These are phyloP conservation scores for Groenewaldozyma sp. DNA, from an alignment of 1,139 yeast species.

Conservation along the genomic window DNA sequence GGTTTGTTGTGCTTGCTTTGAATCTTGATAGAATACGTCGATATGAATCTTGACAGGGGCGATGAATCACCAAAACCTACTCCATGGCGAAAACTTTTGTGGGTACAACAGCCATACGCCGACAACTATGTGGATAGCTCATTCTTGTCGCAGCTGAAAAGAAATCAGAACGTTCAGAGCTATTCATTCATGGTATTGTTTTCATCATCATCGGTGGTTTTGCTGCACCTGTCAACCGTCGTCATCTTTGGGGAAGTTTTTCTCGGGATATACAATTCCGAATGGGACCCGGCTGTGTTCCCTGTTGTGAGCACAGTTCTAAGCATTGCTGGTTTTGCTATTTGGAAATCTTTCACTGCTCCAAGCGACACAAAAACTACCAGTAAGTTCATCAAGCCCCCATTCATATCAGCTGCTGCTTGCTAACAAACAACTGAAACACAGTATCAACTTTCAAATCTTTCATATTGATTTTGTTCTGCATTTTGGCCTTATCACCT, in stretches of 20 bases:
- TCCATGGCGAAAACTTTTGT: conserved; percentile 75
- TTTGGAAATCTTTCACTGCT: conserved; percentile 24
- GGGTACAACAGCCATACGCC: conserved; percentile 79
- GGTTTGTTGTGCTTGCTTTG: no score
- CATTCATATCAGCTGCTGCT: no score
- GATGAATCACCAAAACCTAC: not conserved
- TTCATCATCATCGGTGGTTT: conserved; percentile 60
- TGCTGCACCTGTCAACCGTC: conserved; percentile 55
- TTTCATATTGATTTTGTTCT: conserved; percentile 55
- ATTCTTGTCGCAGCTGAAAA: conserved; percentile 66
- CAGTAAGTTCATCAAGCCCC: no score
- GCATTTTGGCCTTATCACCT: conserved; percentile 74
- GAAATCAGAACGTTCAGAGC: conserved; percentile 65
- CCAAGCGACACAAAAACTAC: conserved; percentile 6
- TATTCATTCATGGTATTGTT: conserved; percentile 56
- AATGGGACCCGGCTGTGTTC: conserved; percentile 28
- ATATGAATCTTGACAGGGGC: no score
- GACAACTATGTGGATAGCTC: conserved; percentile 83
- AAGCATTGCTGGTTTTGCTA: conserved; percentile 31
- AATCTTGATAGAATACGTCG: no score
- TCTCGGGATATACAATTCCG: conserved; percentile 35
- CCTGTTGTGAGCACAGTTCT: conserved; percentile 26
- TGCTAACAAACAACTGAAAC: no score
- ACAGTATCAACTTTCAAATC: conserved; percentile 43
- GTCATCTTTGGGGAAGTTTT: conserved; percentile 55